phyloP scores from a whole-genome alignment of 129 eudicot genomes.

The Kitagawia praeruptora region DNA sequence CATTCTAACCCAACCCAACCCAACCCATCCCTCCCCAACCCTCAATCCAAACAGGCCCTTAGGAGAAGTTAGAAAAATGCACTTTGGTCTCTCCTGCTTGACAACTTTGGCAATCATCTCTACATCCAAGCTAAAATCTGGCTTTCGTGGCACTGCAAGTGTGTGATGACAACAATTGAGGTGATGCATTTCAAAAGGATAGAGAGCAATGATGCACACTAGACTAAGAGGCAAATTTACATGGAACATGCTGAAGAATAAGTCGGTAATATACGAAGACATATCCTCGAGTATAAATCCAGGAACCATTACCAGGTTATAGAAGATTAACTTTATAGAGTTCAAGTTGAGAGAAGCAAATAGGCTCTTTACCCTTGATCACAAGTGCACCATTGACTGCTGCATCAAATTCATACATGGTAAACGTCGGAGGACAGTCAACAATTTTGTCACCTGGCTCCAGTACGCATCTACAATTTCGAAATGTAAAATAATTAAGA shows the following conservation, averaged over 20 bases:
- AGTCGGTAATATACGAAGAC: neutral
- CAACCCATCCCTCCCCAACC: too few species aligned
- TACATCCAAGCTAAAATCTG: slow-evolving; percentile 73
- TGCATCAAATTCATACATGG: slow-evolving; percentile 64
- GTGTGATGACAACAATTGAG: slow-evolving; percentile 7
- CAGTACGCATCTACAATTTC: slow-evolving; percentile 38
- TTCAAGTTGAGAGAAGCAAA: neutral
- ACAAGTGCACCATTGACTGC: slow-evolving; percentile 53
- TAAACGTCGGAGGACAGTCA: slow-evolving; percentile 63
- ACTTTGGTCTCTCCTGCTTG: slow-evolving; percentile 78
- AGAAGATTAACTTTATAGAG: neutral
- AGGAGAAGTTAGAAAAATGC: slow-evolving; percentile 96
- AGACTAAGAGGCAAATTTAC: neutral
- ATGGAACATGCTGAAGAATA: neutral
- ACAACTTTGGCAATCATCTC: slow-evolving; percentile 44
- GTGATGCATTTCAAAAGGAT: slow-evolving; percentile 8
- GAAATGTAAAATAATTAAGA: neutral
- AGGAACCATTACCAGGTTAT: neutral
- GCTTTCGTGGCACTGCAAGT: slow-evolving; percentile 67
- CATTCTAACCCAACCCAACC: too few species aligned
- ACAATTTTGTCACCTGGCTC: slow-evolving; percentile 61
- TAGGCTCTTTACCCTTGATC: slow-evolving; percentile 13
- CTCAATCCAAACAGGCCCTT: too few species aligned
- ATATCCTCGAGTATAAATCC: neutral
- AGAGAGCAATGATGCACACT: neutral